Evolutionary conservation across 805 yeast species (phyloP).

Genomic region (Lipomyces orientalis): DNA sequence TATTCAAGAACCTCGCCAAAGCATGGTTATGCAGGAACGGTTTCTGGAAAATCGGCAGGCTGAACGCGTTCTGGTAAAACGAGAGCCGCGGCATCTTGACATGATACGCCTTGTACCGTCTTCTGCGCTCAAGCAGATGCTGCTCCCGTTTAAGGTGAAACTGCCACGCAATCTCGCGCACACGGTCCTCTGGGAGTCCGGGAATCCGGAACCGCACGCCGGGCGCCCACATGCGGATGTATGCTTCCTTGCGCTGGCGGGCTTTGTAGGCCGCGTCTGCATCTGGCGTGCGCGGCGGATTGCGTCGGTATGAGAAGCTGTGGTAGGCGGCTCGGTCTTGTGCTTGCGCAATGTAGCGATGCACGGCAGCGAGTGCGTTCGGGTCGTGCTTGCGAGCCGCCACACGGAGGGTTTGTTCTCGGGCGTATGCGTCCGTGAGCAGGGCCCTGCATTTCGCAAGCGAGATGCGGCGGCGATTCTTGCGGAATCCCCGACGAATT

Average conservation of each 20-base stretch:
- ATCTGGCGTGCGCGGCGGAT: background rate
- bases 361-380: background rate
- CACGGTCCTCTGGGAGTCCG: background rate
- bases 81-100: conserved; percentile 2
- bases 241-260: background rate
- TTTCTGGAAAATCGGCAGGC: background rate
- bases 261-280: background rate
- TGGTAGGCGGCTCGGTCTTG: background rate
- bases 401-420: conserved; percentile 7
- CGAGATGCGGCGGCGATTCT: background rate
- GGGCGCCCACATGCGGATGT: conserved; percentile 1
- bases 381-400: conserved; percentile 2
- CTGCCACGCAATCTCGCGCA: conserved; percentile 6
- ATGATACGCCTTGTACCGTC: conserved; percentile 6
- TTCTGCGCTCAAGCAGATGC: conserved; percentile 4
- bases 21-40: background rate
- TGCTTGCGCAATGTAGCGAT: background rate
- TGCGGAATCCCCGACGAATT: conserved; percentile 12
- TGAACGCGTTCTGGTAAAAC: conserved; percentile 4
- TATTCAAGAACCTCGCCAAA: background rate
- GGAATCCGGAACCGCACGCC: conserved; percentile 5
- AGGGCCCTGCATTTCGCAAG: conserved; percentile 5
- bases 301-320: background rate
- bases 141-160: conserved; percentile 1
- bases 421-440: conserved; percentile 5